Evolutionary conservation across 352 stramenopile genomes (phyloP), one percentile per base, ranked within the genome.

Genomic region (Aphanomyces cochlioides): DNA sequence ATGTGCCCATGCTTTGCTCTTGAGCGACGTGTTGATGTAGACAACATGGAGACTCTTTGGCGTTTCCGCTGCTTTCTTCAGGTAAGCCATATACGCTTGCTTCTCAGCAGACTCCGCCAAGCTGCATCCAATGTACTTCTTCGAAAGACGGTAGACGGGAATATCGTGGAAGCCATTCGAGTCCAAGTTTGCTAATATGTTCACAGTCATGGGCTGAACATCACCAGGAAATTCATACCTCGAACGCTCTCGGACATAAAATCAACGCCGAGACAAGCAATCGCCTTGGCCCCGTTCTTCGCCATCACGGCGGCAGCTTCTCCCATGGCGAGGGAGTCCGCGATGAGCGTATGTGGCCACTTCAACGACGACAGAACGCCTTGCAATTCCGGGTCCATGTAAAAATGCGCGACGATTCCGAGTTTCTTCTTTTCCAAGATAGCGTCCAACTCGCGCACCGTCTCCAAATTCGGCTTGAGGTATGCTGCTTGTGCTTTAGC

Each of bases 21-120:
- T 90, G 61, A 98, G 82, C 56, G 89, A 98, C 34, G 96, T 99
- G 80, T 99, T 99, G 77, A 99, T 99, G 85, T 99, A 99, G 64
- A 99, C 90, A 13, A 99, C 93, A 78, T 99, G 96, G 37, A 99
- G 76, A n/a, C 90, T 90, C 74, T 90, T 92, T 48, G 87, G 81
- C 21, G 79, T 96, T 76, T 96, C 86, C 7, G 88, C 78, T 5
- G 88, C 89, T 76, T 96, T 96, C 69, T 85, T 78, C 50, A 99
- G 75, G 87, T 96, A 98, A 34, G 95, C 95, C 54, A 90, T 81
- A 77, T 99, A 99, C 4, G 80, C 83, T 60, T 95, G 81, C 50
- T 87, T 86, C 79, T 98, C 95, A 1, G 95, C 96, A 17, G 90
- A 96, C 75, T 98, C 95, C 12, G 96, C 96, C 10, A 99, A 78